Evolutionary conservation across 768 basidiomycete genomes (phyloP), one percentile per base, ranked within the genome.

Genomic region (Suillus decipiens): DNA sequence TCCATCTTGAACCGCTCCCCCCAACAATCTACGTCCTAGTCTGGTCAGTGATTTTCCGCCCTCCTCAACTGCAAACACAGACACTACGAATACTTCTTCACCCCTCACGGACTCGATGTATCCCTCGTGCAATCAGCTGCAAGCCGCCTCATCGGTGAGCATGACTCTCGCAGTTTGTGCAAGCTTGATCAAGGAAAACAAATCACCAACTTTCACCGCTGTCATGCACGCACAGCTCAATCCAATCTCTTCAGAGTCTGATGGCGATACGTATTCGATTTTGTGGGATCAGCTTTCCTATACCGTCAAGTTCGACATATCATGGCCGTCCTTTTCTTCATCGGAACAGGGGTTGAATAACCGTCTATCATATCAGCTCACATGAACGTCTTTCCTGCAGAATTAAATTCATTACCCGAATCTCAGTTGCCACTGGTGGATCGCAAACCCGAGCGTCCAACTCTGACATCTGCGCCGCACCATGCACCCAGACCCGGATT

Each of bases 161-260:
- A 98, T 78, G 96, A 98, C 77, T 99, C 97, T 71, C 87, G 96
- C 17, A 99, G 99, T 71, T 81, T 98, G 39, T 97, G 93, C 81
- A 98, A 96, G 73, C 77, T 99, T 24, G 96, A 99, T 72, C 85
- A 93, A 0, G 82, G 87, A 39, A 98, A 98, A 75, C 96, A 98
- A 76, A 89, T 98, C 65, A 87, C 88, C 28, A 83, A 84, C 63
- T 96, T 95, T 76, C 79, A 73, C 28, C 82, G 96, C 37, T 80
- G 88, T 98, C 59, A 67, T 87, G 43, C 80, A 78, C 19, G 94
- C 93, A 0, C 82, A 85, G 34, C 85, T 96, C 53, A 77, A 79
- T 12, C 81, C 78, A 2, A 76, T 88, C 17, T 61, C 66, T 3
- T 22, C 63, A 33, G 74, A 74, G 0, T 72, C 61, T 67, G 5